Conservation (phyloP, 2,329 filamentous ascomycete species). For the Knufia petricola region DNA sequence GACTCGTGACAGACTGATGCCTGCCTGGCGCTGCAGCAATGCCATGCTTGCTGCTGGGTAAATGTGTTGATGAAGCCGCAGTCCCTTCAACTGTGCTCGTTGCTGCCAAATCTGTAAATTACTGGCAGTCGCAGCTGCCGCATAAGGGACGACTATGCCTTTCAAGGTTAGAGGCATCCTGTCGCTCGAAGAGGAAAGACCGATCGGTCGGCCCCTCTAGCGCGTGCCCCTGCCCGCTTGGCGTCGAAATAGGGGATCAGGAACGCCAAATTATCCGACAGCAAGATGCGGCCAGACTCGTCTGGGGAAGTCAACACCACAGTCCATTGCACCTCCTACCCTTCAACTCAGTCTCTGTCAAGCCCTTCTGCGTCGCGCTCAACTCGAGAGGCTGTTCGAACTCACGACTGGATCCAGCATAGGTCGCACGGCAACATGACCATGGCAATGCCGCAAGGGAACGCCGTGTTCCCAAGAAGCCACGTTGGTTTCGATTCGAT, state of each 20-base stretch:
- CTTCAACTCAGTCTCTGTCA: background rate
- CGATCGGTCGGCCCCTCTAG: background rate
- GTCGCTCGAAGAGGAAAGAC: background rate
- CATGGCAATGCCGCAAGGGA: conserved; percentile 29
- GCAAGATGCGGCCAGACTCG: conserved; percentile 7
- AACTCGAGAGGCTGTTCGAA: too few relatives aligned
- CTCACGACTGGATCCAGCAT: too few relatives aligned
- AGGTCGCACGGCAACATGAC: too few relatives aligned
- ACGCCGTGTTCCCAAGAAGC: conserved; percentile 73
- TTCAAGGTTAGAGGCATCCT: background rate
- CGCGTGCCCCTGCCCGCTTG: conserved; percentile 11
- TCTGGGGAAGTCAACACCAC: conserved; percentile 15
- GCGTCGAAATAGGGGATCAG: conserved; percentile 14
- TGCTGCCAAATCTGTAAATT: background rate
- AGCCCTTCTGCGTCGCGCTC: too few relatives aligned
- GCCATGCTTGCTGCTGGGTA: background rate
- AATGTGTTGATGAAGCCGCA: background rate
- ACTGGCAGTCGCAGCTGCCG: conserved; percentile 2
- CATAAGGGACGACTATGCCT: conserved; percentile 1
- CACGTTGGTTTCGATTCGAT: conserved; percentile 99
- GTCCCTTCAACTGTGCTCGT: background rate
- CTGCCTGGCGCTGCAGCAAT: conserved; percentile 5
- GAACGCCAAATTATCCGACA: conserved; percentile 3
- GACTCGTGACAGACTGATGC: conserved; percentile 2
- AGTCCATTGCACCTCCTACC: conserved; percentile 17